A percentile compares a stretch with the other conserved stretches of the same genome.
phyloP scores from a whole-genome alignment of 345 rosid genomes.

The Rubroshorea leprosula region DNA sequence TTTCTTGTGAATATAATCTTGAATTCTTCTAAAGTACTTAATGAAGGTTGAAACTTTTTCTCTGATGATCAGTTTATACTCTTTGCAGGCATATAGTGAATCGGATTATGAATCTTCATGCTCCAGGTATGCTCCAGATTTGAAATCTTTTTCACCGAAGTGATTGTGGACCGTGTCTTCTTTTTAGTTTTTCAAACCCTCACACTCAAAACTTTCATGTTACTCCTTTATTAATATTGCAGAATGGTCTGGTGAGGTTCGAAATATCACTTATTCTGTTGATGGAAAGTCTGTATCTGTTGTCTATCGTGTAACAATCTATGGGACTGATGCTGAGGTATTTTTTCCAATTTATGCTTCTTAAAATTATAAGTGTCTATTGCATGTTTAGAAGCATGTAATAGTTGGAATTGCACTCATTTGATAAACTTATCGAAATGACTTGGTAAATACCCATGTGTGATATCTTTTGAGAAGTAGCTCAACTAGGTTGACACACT shows the following conservation, averaged over 20 bases:
- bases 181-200: neutral
- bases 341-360: constrained; percentile 4
- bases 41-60: too few species aligned
- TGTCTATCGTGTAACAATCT: constrained; percentile 69
- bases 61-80: neutral
- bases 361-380: neutral
- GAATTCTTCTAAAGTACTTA: too few species aligned
- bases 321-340: constrained; percentile 93
- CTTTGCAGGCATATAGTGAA: constrained; percentile 70
- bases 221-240: constrained; percentile 17
- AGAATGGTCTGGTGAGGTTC: constrained; percentile 93
- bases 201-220: constrained; percentile 4
- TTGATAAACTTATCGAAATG: neutral
- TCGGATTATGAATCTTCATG: constrained; percentile 75
- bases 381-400: neutral
- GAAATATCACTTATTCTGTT: constrained; percentile 64
- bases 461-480: neutral
- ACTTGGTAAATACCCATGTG: neutral
- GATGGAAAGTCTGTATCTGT: constrained; percentile 77
- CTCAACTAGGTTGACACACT: neutral
- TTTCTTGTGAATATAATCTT: too few species aligned
- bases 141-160: neutral
- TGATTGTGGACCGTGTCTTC: neutral
- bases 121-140: constrained; percentile 42
- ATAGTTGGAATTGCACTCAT: neutral